A percentile compares a stretch with the other conserved stretches of the same genome.
phyloP scores from a whole-genome alignment of 352 stramenopile species.

The Thalassiosira delicatula region DNA sequence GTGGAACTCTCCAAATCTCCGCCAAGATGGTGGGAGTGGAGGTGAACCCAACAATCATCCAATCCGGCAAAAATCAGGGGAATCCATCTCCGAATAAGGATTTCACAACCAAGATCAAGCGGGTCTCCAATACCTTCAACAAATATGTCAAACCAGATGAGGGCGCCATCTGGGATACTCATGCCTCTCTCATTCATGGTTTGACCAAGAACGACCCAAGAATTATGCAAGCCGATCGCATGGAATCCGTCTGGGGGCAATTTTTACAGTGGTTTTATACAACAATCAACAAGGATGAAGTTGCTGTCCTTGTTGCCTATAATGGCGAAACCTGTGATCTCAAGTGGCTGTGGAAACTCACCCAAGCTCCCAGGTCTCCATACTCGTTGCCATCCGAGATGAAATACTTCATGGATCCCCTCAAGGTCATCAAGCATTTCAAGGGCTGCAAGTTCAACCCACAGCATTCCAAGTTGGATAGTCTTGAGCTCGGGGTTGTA shows the following conservation, averaged over 20 bases:
- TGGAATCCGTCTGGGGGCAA: background rate
- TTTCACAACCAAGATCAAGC: background rate
- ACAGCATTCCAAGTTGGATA: slow-evolving; percentile 25
- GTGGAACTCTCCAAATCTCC: background rate
- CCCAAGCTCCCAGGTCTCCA: slow-evolving; percentile 10
- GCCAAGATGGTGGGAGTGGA: background rate
- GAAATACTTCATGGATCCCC: slow-evolving; percentile 40
- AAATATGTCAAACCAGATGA: slow-evolving; percentile 18
- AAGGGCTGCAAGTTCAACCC: slow-evolving; percentile 7
- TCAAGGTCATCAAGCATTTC: slow-evolving; percentile 18
- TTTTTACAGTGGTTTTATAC: background rate
- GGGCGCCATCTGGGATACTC: background rate
- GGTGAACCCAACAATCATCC: too few relatives aligned
- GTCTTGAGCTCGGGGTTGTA: slow-evolving; percentile 24
- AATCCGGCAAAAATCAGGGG: background rate
- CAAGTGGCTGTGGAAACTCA: slow-evolving; percentile 45
- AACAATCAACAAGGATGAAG: background rate
- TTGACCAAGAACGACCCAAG: background rate
- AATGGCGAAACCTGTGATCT: slow-evolving; percentile 42
- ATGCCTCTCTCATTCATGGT: background rate
- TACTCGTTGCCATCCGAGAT: slow-evolving; percentile 11
- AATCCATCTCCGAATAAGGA: slow-evolving; percentile 25
- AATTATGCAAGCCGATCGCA: background rate
- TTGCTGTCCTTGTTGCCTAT: slow-evolving; percentile 23
- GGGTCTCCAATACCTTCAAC: slow-evolving; percentile 5